Evolutionary conservation across 129 eudicot genomes (phyloP), one percentile per base, ranked within the genome.

Genomic region (Ambrosia artemisiifolia): DNA sequence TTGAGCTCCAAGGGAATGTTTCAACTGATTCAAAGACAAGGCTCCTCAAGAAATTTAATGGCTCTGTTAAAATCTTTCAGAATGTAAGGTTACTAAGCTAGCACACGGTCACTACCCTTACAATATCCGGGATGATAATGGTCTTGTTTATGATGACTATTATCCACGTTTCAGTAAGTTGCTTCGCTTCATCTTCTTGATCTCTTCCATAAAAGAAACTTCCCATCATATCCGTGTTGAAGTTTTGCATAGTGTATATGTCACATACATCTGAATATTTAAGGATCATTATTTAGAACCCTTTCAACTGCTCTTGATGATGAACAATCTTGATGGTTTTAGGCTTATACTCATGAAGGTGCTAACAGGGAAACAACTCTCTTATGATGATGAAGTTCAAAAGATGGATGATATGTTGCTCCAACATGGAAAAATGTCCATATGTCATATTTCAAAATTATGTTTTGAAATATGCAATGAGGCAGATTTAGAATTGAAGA

Each of bases 1-100:
- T n/a, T n/a, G n/a, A n/a, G n/a, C n/a, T n/a, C n/a, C n/a, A n/a
- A n/a, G n/a, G n/a, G n/a, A n/a, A n/a, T n/a, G n/a, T n/a, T n/a
- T n/a, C n/a, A n/a, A n/a, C n/a, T n/a, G n/a, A n/a, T n/a, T n/a
- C n/a, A n/a, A n/a, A n/a, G n/a, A n/a, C n/a, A n/a, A n/a, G n/a
- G n/a, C n/a, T n/a, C n/a, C n/a, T n/a, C n/a, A n/a, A n/a, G n/a
- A n/a, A n/a, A n/a, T n/a, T n/a, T n/a, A n/a, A n/a, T n/a, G n/a
- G n/a, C n/a, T n/a, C n/a, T n/a, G n/a, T n/a, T n/a, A n/a, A 68
- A 68, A 68, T 9, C 73, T 68, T 68, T 68, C 73, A 48, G 73
- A 28, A n/a, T 68, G 54, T 32, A 61, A 68, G 13, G 60, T 68
- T 48, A 49, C 61, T 30, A 68, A 68, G 46, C n/a, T 68, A n/a